Base-by-base conservation (phyloP, 139 green algal genomes). In the Coelastrella sp. region DNA sequence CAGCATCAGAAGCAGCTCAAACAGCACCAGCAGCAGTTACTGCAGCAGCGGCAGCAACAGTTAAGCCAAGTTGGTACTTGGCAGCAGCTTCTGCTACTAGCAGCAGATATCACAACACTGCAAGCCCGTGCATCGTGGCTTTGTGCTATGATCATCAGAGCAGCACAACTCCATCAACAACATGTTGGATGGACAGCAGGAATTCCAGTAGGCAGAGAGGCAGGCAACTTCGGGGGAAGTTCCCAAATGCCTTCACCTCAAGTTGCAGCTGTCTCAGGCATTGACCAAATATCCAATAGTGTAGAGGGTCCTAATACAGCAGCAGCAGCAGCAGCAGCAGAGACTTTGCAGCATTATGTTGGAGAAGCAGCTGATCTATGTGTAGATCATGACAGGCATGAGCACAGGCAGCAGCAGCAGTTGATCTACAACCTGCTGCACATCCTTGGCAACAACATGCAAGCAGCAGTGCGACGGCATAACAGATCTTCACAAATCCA, bases 51-150 rank as follows among this genome's bases (percentile, higher is more conserved):
- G 35, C 53, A 51, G 19, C 51, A 83, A 37, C 53, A 51, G 34
- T 21, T 69, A 25, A 9, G 11, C 11, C 30, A 37, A 6, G 71
- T 21, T 7, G 51, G 15, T 19, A 11, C 38, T 19, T 79, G 72
- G 72, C 75, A 23, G 4, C 75, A 83, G 75, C 53, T 83, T 19
- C 75, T 72, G 51, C 75, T 23, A 19, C 51, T 69, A 21, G 53
- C 38, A 51, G 53, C 45, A 23, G 40, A 66, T 9, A 23, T 43
- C 6, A 21, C 43, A 32, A 35, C 53, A n/a, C 4, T 38, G 66
- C 32, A 40, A 27, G 74, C 23, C 13, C 37, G 32, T 71, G 69
- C 37, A 17, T 51, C 27, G 21, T 51, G 45, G 75, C 75, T 83
- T 4, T 6, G 25, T 27, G 41, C 53, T 41, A 37, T 53, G 34